Conservation (phyloP, 2,329 filamentous ascomycete genomes). For the Parastagonospora avenae region DNA sequence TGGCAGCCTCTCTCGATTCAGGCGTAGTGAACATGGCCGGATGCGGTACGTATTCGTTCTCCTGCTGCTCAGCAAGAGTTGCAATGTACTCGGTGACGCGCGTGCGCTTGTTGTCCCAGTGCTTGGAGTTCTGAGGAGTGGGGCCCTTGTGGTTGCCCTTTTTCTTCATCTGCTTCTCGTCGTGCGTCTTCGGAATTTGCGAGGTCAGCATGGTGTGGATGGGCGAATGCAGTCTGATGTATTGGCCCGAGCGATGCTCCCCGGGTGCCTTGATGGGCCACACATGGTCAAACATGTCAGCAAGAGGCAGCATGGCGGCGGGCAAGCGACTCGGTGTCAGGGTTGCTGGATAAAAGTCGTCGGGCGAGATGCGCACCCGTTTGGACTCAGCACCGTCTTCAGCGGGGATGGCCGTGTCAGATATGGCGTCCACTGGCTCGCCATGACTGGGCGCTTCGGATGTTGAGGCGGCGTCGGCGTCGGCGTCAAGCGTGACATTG, state of each 20-base stretch:
- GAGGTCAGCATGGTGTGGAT: slow-evolving; percentile 82
- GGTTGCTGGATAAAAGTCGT: slow-evolving; percentile 56
- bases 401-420: slow-evolving; percentile 12
- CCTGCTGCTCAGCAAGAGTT: slow-evolving; percentile 72
- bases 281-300: slow-evolving; percentile 82
- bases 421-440: slow-evolving; percentile 5
- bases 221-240: slow-evolving; percentile 81
- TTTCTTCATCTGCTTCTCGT: slow-evolving; percentile 65
- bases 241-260: slow-evolving; percentile 69
- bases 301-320: slow-evolving; percentile 63
- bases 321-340: slow-evolving; percentile 51
- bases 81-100: slow-evolving; percentile 81
- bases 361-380: slow-evolving; percentile 48
- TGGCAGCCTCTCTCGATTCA: slow-evolving; percentile 60
- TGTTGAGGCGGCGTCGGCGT: background rate
- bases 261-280: slow-evolving; percentile 91
- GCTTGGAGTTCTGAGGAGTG: slow-evolving; percentile 66
- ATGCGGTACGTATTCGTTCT: slow-evolving; percentile 85
- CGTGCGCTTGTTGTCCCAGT: slow-evolving; percentile 76
- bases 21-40: slow-evolving; percentile 70
- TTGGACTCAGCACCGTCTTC: slow-evolving; percentile 25
- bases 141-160: slow-evolving; percentile 50
- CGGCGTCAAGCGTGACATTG: slow-evolving; percentile 32
- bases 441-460: slow-evolving; percentile 3
- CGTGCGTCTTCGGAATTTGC: slow-evolving; percentile 70